Percentiles rank a stretch among this genome's conserved stretches.
Evolutionary conservation across 1,284 basidiomycete genomes (phyloP).

Genomic region (Ustilago shanxiensis): DNA sequence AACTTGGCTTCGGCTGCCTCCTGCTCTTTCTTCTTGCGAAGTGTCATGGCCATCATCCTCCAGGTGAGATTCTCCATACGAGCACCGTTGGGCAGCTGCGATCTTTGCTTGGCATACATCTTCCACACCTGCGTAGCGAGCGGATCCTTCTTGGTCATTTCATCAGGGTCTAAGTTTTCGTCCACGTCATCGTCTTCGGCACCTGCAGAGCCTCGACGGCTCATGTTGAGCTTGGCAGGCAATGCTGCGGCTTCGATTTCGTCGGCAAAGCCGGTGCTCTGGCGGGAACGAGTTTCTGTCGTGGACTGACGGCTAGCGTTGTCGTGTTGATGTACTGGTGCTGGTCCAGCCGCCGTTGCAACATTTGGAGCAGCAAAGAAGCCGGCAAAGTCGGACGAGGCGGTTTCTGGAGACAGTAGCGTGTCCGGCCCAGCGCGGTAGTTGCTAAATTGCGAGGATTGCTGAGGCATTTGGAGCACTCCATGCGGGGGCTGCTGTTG

Average conservation of each 20-base stretch:
- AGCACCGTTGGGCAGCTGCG: constrained; percentile 87
- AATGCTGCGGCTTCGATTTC: constrained; percentile 20
- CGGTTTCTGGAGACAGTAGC: constrained; percentile 34
- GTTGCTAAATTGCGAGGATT: constrained; percentile 33
- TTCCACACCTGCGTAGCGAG: constrained; percentile 96
- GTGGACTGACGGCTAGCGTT: constrained; percentile 21
- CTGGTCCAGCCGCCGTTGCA: not conserved
- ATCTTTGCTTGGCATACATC: constrained; percentile 91
- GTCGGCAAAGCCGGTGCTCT: constrained; percentile 31
- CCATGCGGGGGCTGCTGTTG: constrained; percentile 23
- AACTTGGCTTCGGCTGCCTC: constrained; percentile 56
- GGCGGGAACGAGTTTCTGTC: constrained; percentile 27
- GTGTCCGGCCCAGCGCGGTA: constrained; percentile 33
- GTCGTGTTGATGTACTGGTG: constrained; percentile 13
- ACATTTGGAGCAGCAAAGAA: constrained; percentile 19
- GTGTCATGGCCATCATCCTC: constrained; percentile 95
- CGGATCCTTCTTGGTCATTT: constrained; percentile 79
- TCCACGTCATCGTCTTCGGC: constrained; percentile 48
- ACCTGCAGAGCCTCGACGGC: constrained; percentile 56
- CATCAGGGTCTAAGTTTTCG: constrained; percentile 59
- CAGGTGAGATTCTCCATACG: constrained; percentile 97
- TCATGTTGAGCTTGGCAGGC: constrained; percentile 42
- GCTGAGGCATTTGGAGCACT: constrained; percentile 31
- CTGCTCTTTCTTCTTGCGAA: constrained; percentile 79
- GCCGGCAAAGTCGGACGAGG: constrained; percentile 33